phyloP scores from a whole-genome alignment of 2,329 filamentous ascomycete species.

The Trichoderma gracile region DNA sequence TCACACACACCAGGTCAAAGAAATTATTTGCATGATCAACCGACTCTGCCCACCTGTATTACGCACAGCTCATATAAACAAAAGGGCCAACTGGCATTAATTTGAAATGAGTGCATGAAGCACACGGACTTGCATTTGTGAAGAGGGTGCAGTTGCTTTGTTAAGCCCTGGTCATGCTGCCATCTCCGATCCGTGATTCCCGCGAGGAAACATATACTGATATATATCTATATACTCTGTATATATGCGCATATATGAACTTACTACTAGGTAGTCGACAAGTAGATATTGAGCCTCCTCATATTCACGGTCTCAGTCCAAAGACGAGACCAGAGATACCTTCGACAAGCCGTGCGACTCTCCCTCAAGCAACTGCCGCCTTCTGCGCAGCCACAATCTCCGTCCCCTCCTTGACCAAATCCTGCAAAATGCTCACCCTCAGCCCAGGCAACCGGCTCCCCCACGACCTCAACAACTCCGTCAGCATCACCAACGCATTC shows the following conservation, averaged over 20 bases:
- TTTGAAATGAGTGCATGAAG: conserved; percentile 24
- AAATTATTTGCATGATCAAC: conserved; percentile 47
- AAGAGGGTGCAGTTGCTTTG: conserved; percentile 21
- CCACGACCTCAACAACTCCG: conserved; percentile 53
- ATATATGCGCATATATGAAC: background rate
- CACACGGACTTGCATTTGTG: conserved; percentile 25
- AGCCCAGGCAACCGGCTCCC: conserved; percentile 44
- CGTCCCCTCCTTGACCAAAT: conserved; percentile 53
- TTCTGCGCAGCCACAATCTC: conserved; percentile 43
- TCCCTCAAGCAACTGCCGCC: background rate
- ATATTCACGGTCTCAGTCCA: background rate
- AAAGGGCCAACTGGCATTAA: conserved; percentile 37
- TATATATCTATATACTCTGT: background rate
- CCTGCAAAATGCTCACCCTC: conserved; percentile 47
- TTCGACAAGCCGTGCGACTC: background rate
- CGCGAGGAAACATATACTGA: background rate
- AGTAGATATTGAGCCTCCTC: too few species aligned
- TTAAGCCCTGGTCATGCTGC: background rate
- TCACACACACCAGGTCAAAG: conserved; percentile 40
- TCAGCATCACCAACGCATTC: conserved; percentile 61
- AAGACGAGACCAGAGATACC: background rate
- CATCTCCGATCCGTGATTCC: background rate
- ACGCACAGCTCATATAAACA: conserved; percentile 22
- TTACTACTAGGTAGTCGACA: too few species aligned
- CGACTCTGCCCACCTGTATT: conserved; percentile 40